Evolutionary conservation across 2,329 filamentous ascomycete genomes (phyloP).

Genomic region (Penicillium polonicum): DNA sequence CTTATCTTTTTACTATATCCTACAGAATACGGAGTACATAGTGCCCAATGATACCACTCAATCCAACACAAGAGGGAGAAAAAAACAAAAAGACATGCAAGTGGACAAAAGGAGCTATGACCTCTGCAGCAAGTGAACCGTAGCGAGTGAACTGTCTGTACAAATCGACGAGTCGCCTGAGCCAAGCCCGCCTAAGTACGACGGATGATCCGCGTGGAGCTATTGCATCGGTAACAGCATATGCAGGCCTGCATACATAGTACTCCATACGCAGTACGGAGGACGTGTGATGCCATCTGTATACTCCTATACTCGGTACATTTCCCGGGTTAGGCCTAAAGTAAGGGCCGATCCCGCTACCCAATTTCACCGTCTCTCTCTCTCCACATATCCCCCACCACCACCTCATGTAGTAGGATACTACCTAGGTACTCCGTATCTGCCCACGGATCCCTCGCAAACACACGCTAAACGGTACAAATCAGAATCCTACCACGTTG

Average conservation of each 20-base stretch:
- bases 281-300: not conserved
- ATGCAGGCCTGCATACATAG: not conserved
- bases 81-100: not conserved
- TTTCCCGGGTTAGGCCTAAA: slow-evolving; percentile 4
- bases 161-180: slow-evolving; percentile 19
- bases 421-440: not conserved
- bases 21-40: not conserved
- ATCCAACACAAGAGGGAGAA: not conserved
- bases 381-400: not conserved
- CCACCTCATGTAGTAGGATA: not conserved
- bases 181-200: slow-evolving; percentile 12
- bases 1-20: not conserved
- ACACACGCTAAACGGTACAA: not conserved
- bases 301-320: not conserved
- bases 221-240: slow-evolving; percentile 7
- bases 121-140: slow-evolving; percentile 8
- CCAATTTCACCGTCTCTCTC: slow-evolving; percentile 5
- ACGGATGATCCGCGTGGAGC: slow-evolving; percentile 18
- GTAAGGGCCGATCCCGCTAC: slow-evolving; percentile 9
- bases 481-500: slow-evolving; percentile 9
- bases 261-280: not conserved
- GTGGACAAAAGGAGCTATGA: slow-evolving; percentile 4
- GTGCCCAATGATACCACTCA: not conserved
- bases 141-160: slow-evolving; percentile 11
- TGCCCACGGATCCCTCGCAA: not conserved